Evolutionary conservation across 2,329 filamentous ascomycete species (phyloP).

Genomic region (Fusarium anthophilum): DNA sequence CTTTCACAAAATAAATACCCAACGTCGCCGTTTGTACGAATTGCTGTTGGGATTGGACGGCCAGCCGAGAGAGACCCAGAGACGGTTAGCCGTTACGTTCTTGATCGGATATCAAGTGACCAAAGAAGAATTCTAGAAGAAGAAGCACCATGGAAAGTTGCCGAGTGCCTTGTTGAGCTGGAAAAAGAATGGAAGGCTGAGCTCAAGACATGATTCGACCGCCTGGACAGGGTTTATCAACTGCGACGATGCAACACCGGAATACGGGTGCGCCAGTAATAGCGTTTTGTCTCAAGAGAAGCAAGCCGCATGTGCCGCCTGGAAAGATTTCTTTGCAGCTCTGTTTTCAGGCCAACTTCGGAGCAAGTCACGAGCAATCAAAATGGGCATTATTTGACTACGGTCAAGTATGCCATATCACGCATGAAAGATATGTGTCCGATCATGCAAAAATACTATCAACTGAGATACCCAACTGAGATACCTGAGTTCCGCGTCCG

Average conservation of each 20-base stretch:
- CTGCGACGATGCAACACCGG: background rate
- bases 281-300: background rate
- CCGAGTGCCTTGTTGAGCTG: constrained; percentile 59
- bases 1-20: constrained; percentile 56
- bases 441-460: background rate
- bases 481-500: background rate
- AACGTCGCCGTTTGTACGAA: constrained; percentile 60
- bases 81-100: constrained; percentile 80
- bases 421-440: background rate
- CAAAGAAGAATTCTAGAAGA: constrained; percentile 63
- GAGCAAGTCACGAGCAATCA: background rate
- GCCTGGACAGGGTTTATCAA: background rate
- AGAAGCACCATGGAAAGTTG: constrained; percentile 61
- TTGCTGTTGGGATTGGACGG: constrained; percentile 89
- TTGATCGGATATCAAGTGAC: constrained; percentile 69
- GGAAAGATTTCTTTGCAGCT: background rate
- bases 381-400: background rate
- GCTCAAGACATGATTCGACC: constrained; percentile 22
- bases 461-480: constrained; percentile 15
- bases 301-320: background rate
- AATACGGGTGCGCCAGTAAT: background rate
- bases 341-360: background rate
- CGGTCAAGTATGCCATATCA: background rate
- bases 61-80: constrained; percentile 73
- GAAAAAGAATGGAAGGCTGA: constrained; percentile 51